These are phyloP conservation scores for Nitzschia palea DNA, from an alignment of 108 stramenopile genomes.

Conservation along the genomic window DNA sequence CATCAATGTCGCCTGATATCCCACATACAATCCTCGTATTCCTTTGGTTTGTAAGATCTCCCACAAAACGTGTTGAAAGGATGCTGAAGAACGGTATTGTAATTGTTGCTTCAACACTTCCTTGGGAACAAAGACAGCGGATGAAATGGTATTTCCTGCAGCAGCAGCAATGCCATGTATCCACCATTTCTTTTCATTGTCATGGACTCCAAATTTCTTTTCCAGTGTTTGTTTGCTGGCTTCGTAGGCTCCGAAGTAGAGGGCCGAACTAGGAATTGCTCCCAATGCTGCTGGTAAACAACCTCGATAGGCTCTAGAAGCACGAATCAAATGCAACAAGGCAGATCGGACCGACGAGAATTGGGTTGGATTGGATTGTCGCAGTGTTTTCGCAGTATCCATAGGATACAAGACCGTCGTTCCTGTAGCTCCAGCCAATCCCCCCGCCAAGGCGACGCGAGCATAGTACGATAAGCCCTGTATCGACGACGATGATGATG, in stretches of 20 bases:
- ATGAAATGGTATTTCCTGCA: slow-evolving; percentile 61
- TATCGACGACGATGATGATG: background rate
- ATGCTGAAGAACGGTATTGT: slow-evolving; percentile 26
- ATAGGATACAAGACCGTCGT: slow-evolving; percentile 43
- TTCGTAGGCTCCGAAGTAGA: slow-evolving; percentile 81
- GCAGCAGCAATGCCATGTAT: slow-evolving; percentile 69
- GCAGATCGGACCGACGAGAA: slow-evolving; percentile 27
- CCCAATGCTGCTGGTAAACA: slow-evolving; percentile 57
- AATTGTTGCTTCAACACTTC: slow-evolving; percentile 73
- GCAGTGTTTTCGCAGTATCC: slow-evolving; percentile 51
- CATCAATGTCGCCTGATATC: slow-evolving; percentile 62
- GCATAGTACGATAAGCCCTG: slow-evolving; percentile 13
- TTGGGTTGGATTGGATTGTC: slow-evolving; percentile 38
- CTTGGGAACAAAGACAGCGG: slow-evolving; percentile 75
- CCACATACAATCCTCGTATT: slow-evolving; percentile 55
- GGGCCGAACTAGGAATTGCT: slow-evolving; percentile 71
- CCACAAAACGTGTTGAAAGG: slow-evolving; percentile 20
- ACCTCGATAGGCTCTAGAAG: slow-evolving; percentile 40
- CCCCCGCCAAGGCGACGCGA: slow-evolving; percentile 43
- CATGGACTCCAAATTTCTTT: background rate
- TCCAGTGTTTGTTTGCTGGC: slow-evolving; percentile 38
- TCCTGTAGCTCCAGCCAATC: slow-evolving; percentile 45
- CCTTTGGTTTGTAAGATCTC: slow-evolving; percentile 34
- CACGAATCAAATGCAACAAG: slow-evolving; percentile 8
- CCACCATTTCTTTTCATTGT: slow-evolving; percentile 13